Evolutionary conservation across 2,329 filamentous ascomycete species (phyloP).

Genomic region (Microsporum canis): DNA sequence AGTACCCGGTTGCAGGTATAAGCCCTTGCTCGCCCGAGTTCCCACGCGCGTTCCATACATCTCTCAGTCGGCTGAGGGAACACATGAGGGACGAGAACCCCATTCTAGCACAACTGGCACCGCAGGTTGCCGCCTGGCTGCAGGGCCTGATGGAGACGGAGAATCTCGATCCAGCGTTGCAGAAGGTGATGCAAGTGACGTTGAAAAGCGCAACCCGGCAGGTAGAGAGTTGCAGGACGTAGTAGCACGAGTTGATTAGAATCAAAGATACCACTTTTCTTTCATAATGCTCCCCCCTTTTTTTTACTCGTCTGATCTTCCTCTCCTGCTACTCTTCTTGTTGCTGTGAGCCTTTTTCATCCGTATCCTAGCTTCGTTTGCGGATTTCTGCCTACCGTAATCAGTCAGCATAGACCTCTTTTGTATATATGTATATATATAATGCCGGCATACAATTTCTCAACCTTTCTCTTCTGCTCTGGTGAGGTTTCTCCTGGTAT

Average conservation of each 20-base stretch:
- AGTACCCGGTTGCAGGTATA: conserved; percentile 57
- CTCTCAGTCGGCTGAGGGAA: conserved; percentile 52
- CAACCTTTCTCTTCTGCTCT: conserved; percentile 45
- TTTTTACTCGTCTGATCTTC: conserved; percentile 15
- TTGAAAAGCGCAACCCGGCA: conserved; percentile 25
- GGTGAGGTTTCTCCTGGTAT: conserved; percentile 51
- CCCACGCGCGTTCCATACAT: conserved; percentile 56
- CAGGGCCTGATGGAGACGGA: conserved; percentile 35
- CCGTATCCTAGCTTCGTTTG: conserved; percentile 47
- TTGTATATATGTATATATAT: background rate
- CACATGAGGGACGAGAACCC: conserved; percentile 29
- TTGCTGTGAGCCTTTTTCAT: conserved; percentile 50
- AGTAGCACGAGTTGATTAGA: background rate
- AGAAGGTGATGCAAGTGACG: conserved; percentile 39
- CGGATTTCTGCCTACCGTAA: conserved; percentile 40
- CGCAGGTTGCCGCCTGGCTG: conserved; percentile 40
- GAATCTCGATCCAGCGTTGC: conserved; percentile 43
- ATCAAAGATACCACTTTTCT: conserved; percentile 2
- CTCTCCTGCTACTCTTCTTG: conserved; percentile 48
- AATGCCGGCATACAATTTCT: conserved; percentile 37
- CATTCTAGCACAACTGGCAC: conserved; percentile 28
- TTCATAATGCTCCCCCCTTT: background rate
- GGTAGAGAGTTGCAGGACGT: background rate
- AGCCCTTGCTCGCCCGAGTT: conserved; percentile 56
- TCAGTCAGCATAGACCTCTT: background rate